These are phyloP conservation scores for Pezizomycotina sp. DNA, from an alignment of 2,329 filamentous ascomycete species.

Conservation along the genomic window DNA sequence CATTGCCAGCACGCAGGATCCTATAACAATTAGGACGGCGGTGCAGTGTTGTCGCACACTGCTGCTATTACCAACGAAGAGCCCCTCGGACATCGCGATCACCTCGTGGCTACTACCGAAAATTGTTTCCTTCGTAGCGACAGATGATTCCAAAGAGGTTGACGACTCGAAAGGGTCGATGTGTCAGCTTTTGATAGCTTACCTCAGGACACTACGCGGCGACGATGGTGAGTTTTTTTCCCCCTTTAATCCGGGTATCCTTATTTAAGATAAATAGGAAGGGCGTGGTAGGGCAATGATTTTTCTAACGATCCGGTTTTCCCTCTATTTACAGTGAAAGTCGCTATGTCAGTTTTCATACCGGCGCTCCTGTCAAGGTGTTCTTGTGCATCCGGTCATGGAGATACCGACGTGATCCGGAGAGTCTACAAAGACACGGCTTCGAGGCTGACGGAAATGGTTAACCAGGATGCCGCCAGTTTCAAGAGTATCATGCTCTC, in stretches of 20 bases:
- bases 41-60: constrained; percentile 78
- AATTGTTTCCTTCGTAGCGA: constrained; percentile 57
- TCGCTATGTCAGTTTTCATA: constrained; percentile 59
- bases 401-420: constrained; percentile 42
- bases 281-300: constrained; percentile 24
- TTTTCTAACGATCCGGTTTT: constrained; percentile 10
- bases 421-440: constrained; percentile 55
- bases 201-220: constrained; percentile 35
- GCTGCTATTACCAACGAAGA: constrained; percentile 42
- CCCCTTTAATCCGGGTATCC: constrained; percentile 24
- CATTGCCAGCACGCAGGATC: constrained; percentile 56
- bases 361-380: constrained; percentile 49
- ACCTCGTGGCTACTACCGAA: constrained; percentile 58
- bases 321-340: constrained; percentile 34
- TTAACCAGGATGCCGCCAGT: constrained; percentile 50
- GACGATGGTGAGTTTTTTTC: constrained; percentile 10
- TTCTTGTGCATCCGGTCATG: constrained; percentile 9
- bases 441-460: constrained; percentile 60
- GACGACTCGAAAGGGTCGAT: constrained; percentile 59
- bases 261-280: constrained; percentile 26
- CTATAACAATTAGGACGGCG: constrained; percentile 43
- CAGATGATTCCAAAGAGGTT: constrained; percentile 37
- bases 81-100: constrained; percentile 54
- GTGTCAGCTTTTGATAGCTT: constrained; percentile 59
- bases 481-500: constrained; percentile 60